Evolutionary conservation across 108 stramenopile species (phyloP).

Genomic region (Cyclostephanos tholiformis): DNA sequence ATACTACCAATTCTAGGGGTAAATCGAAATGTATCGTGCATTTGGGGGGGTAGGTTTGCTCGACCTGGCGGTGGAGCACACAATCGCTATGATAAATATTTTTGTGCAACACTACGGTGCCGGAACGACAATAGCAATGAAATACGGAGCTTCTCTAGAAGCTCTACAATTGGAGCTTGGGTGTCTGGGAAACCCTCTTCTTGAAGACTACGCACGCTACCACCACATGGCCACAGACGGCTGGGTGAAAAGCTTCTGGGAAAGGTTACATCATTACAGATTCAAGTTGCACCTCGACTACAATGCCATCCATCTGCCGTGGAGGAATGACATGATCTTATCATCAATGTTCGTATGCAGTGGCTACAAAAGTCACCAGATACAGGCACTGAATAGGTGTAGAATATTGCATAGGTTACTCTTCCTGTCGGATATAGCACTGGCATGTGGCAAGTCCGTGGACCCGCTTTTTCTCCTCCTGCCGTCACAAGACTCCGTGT

Average conservation of each 20-base stretch:
- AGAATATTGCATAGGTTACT: background rate
- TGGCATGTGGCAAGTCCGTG: constrained; percentile 1
- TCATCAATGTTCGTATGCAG: background rate
- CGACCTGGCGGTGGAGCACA: background rate
- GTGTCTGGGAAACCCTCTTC: no score
- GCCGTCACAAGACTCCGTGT: background rate
- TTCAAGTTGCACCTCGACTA: background rate
- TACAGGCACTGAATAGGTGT: background rate
- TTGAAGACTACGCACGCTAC: no score
- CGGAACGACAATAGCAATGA: background rate
- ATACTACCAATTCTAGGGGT: constrained; percentile 6
- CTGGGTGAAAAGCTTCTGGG: constrained; percentile 5
- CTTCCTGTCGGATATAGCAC: constrained; percentile 12
- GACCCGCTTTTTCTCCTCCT: background rate
- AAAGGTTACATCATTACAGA: background rate
- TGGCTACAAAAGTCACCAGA: background rate
- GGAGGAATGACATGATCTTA: background rate
- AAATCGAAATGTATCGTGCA: constrained; percentile 14
- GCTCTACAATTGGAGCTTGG: background rate
- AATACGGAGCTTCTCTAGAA: background rate
- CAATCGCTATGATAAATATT: background rate
- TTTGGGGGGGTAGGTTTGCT: constrained; percentile 15
- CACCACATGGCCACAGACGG: background rate
- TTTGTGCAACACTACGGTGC: background rate
- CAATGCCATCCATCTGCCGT: background rate